A percentile compares a stretch with the other conserved stretches of the same genome.
These are phyloP conservation scores for Agaricales sp. DNA, from an alignment of 1,284 basidiomycete species.

Conservation along the genomic window DNA sequence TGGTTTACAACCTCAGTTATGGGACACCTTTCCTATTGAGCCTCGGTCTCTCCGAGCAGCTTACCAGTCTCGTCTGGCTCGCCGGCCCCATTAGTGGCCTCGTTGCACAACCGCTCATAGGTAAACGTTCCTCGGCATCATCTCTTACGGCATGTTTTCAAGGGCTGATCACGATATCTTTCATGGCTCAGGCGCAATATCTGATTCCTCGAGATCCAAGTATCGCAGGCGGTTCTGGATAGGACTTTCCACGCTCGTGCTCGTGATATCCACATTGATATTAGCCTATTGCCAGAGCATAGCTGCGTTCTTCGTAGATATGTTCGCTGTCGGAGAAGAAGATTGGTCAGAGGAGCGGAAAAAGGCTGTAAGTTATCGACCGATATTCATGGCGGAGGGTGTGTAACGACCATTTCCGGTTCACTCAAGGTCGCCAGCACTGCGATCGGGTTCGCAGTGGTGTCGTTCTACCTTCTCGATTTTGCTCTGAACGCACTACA, in stretches of 20 bases:
- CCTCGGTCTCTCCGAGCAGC: conserved; percentile 83
- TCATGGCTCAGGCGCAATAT: conserved; percentile 65
- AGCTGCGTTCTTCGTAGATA: conserved; percentile 68
- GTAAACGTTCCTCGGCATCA: too few relatives aligned
- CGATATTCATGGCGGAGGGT: too few relatives aligned
- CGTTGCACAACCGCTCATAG: conserved; percentile 91
- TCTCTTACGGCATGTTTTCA: too few relatives aligned
- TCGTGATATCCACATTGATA: conserved; percentile 59
- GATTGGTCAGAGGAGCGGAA: conserved; percentile 83
- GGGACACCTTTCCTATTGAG: conserved; percentile 89
- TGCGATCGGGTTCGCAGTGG: conserved; percentile 80
- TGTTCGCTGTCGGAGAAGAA: conserved; percentile 68
- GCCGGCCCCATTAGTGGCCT: conserved; percentile 93
- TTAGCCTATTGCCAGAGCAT: conserved; percentile 82
- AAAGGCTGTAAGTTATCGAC: conserved; percentile 46
- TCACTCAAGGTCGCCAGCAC: conserved; percentile 56
- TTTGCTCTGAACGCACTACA: conserved; percentile 94
- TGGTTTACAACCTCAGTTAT: conserved; percentile 58
- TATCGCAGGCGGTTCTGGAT: conserved; percentile 91
- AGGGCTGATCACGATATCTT: conserved; percentile 21
- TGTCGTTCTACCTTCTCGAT: conserved; percentile 89
- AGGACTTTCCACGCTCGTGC: conserved; percentile 65
- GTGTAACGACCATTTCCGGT: too few relatives aligned
- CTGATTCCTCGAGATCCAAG: conserved; percentile 83
- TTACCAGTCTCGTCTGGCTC: conserved; percentile 94